phyloP scores from a whole-genome alignment of 805 yeast genomes.

The Clavispora santaluciae region DNA sequence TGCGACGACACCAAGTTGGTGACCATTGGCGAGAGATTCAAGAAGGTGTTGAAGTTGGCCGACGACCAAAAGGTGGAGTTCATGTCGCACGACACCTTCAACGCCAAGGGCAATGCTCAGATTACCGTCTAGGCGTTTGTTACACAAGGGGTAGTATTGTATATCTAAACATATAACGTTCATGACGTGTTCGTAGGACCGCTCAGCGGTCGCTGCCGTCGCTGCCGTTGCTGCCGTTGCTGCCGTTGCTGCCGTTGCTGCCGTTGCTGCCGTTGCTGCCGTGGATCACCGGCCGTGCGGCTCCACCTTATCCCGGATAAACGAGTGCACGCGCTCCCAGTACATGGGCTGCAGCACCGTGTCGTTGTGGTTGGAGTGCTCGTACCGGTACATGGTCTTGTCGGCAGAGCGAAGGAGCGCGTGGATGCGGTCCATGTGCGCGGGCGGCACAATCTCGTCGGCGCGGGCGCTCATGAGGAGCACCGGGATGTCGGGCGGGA shows the following conservation, averaged over 20 bases:
- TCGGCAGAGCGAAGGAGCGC: slow-evolving; percentile 44
- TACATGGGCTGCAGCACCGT: slow-evolving; percentile 71
- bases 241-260: no score
- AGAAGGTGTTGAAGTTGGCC: slow-evolving; percentile 72
- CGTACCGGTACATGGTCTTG: slow-evolving; percentile 53
- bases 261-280: no score
- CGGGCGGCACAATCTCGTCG: slow-evolving; percentile 92
- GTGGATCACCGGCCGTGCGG: no score
- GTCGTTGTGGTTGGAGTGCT: slow-evolving; percentile 74
- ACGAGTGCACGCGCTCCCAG: slow-evolving; percentile 67
- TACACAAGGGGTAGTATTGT: slow-evolving; percentile 4
- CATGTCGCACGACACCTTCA: slow-evolving; percentile 56
- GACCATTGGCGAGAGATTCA: slow-evolving; percentile 81
- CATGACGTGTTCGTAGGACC: background rate
- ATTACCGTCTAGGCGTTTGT: slow-evolving; percentile 12
- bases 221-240: no score
- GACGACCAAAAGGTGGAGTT: slow-evolving; percentile 80
- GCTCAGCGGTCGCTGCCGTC: no score
- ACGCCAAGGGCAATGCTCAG: slow-evolving; percentile 30
- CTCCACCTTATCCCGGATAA: slow-evolving; percentile 42
- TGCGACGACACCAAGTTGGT: slow-evolving; percentile 58
- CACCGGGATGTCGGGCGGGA: slow-evolving; percentile 56
- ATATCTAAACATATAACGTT: slow-evolving; percentile 15
- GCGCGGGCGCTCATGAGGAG: slow-evolving; percentile 65
- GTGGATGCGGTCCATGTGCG: slow-evolving; percentile 65